Base-by-base conservation (phyloP, 805 yeast genomes). In the Naumovozyma baii region DNA sequence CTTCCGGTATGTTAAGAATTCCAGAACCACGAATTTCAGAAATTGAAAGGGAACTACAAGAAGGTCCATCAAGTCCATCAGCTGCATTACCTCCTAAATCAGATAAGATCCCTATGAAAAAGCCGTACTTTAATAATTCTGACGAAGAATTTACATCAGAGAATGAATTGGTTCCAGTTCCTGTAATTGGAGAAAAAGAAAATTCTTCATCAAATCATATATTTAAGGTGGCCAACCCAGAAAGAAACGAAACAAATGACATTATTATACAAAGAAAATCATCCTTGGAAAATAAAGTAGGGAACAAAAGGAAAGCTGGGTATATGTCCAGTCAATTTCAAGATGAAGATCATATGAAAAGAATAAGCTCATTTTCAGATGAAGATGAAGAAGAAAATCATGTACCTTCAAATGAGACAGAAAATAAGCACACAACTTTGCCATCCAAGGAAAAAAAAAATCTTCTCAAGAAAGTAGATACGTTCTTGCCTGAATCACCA, bases 11-110 rank as follows among this genome's bases (percentile, higher is more conserved):
- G 67, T 49, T 68, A 17, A 52, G 65, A 12, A 66, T 63, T 18
- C 72, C 72, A 2, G 71, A 67, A 44, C 70, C 71, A 16, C 64
- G 58, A 46, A 50, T 67, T 38, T 55, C 63, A 16, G 71, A 65
- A 40, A 59, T 66, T 9, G 68, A 63, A 41, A 64, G 58, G 33
- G 60, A 59, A 32, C 50, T 67, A 14, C 50, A 55, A 18, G 67
- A 65, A 37, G 70, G 69, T 12, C 62, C 61, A 13, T 57, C 68
- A 44, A 54, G 68, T 38, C 64, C 66, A 7, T 50, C 62, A 3
- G 50, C 59, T 1, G 17, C 57, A 9, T 36, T 61, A 26, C 66
- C 66, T 8, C 49, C 59, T 3, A 58, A 52, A 36, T 46, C 60
- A 2, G 50, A 55, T 34, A 56, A 57, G 37, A 59, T 58, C 26